phyloP scores from a whole-genome alignment of 2,329 filamentous ascomycete species.

The Elsinoe perseae region DNA sequence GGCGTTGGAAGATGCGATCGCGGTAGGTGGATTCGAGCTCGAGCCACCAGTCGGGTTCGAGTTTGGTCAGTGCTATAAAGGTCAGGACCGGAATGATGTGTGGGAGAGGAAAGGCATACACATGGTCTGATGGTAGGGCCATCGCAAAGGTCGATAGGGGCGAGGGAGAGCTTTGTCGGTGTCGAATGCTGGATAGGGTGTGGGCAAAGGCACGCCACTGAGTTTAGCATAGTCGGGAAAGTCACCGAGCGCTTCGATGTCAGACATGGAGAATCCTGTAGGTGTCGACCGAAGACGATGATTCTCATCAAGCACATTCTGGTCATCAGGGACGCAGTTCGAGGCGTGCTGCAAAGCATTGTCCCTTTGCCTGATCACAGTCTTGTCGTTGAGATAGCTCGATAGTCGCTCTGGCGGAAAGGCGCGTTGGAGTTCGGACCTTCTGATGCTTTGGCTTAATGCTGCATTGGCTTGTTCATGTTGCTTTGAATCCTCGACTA shows the following conservation, averaged over 20 bases:
- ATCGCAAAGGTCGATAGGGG: constrained; percentile 74
- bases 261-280: constrained; percentile 61
- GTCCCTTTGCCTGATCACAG: not conserved
- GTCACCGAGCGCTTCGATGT: constrained; percentile 62
- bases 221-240: constrained; percentile 73
- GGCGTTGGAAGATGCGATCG: constrained; percentile 59
- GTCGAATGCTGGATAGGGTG: constrained; percentile 57
- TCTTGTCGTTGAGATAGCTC: constrained; percentile 33
- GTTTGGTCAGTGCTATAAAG: constrained; percentile 59
- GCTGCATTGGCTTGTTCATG: constrained; percentile 2
- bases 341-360: constrained; percentile 13
- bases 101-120: constrained; percentile 48
- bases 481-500: not conserved
- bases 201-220: constrained; percentile 65
- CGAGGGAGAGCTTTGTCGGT: constrained; percentile 60
- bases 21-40: constrained; percentile 71
- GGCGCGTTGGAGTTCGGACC: constrained; percentile 30
- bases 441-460: constrained; percentile 22
- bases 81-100: not conserved
- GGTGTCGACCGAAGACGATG: constrained; percentile 38
- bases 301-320: constrained; percentile 20
- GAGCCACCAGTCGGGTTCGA: constrained; percentile 83
- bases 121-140: constrained; percentile 87
- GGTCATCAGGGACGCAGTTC: constrained; percentile 23
- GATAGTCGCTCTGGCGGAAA: constrained; percentile 49